Conservation (phyloP, 1,284 basidiomycete genomes). For the Tetrapyrgos nigripes region DNA sequence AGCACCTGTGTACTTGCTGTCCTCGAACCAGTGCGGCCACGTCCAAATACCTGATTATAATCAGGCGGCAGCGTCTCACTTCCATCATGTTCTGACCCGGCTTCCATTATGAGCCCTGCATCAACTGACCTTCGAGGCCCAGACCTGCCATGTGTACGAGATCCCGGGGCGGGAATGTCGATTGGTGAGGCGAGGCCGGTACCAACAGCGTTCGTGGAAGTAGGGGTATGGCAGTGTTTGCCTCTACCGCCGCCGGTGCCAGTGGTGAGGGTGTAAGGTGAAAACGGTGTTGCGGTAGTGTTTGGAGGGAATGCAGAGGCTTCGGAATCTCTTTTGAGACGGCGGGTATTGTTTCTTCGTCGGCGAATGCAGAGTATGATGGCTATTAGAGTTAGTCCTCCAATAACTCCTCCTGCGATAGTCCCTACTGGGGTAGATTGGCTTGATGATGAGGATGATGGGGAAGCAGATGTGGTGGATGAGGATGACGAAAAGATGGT, state of each 20-base stretch:
- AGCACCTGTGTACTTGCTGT: not conserved
- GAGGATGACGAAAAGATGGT: not conserved
- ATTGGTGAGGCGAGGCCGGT: too few species aligned
- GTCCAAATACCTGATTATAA: constrained; percentile 29
- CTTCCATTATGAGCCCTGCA: constrained; percentile 24
- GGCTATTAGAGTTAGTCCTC: constrained; percentile 26
- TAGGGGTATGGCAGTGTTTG: too few species aligned
- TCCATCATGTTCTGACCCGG: constrained; percentile 11
- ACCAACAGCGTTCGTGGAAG: too few species aligned
- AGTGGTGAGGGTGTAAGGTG: too few species aligned
- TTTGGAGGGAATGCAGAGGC: not conserved
- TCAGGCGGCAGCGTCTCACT: constrained; percentile 29
- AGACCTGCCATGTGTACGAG: not conserved
- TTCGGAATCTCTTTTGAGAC: not conserved
- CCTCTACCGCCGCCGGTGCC: too few species aligned
- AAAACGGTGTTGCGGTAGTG: not conserved
- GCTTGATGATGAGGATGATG: not conserved
- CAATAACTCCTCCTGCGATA: constrained; percentile 8
- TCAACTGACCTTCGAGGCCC: constrained; percentile 21
- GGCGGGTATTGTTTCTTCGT: not conserved
- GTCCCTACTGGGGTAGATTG: not conserved
- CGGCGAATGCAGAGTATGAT: constrained; percentile 13
- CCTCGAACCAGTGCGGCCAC: not conserved
- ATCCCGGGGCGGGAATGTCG: too few species aligned
- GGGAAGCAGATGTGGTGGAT: not conserved